These are phyloP conservation scores for Lactarius psammicola DNA, from an alignment of 768 basidiomycete species.

Conservation along the genomic window DNA sequence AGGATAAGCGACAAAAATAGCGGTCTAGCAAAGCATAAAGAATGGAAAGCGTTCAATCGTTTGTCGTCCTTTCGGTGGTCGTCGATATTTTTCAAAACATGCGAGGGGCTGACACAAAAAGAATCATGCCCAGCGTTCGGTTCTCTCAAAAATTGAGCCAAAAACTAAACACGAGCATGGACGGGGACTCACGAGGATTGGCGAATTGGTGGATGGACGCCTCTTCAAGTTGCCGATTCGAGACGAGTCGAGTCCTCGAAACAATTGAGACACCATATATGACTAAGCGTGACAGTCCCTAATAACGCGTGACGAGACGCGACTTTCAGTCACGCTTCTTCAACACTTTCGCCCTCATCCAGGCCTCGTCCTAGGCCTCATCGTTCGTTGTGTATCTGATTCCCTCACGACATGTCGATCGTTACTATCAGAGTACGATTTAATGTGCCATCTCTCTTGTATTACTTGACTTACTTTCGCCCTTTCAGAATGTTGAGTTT, in stretches of 20 bases:
- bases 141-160: neutral
- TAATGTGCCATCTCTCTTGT: neutral
- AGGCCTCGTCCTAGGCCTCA: neutral
- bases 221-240: slow-evolving; percentile 14
- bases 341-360: neutral
- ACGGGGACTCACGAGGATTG: slow-evolving; percentile 7
- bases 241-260: neutral
- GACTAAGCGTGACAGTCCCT: neutral
- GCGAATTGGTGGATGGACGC: neutral
- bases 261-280: neutral
- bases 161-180: neutral
- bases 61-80: slow-evolving; percentile 16
- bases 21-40: slow-evolving; percentile 22
- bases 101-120: slow-evolving; percentile 1
- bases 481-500: slow-evolving; percentile 76
- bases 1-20: slow-evolving; percentile 2
- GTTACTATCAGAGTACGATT: slow-evolving; percentile 29
- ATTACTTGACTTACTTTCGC: neutral
- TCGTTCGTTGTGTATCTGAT: slow-evolving; percentile 1
- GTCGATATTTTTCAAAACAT: slow-evolving; percentile 11
- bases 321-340: slow-evolving; percentile 11
- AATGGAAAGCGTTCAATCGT: slow-evolving; percentile 1
- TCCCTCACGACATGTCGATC: slow-evolving; percentile 25
- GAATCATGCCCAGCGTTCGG: slow-evolving; percentile 4
- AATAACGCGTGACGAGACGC: slow-evolving; percentile 20